phyloP scores from a whole-genome alignment of 75 land plant species.

The Larix kaempferi region DNA sequence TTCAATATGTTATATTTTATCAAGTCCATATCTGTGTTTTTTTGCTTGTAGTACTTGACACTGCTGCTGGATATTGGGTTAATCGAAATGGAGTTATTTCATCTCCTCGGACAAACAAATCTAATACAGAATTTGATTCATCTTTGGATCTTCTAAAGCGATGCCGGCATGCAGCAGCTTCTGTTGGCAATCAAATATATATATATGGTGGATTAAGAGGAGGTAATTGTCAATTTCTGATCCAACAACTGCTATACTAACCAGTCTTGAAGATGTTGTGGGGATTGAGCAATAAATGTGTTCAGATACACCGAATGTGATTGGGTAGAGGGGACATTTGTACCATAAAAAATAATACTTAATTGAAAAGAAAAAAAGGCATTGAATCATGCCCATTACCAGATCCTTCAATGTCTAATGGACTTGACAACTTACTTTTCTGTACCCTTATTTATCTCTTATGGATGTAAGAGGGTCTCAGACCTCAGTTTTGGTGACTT shows the following conservation, averaged over 20 bases:
- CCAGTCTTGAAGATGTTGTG: neutral
- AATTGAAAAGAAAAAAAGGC: too few relatives aligned
- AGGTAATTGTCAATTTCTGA: slow-evolving; percentile 38
- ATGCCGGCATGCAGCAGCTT: slow-evolving; percentile 90
- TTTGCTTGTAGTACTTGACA: slow-evolving; percentile 64
- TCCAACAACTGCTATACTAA: neutral
- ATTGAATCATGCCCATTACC: too few relatives aligned
- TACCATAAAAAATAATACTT: too few relatives aligned
- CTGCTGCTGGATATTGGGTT: slow-evolving; percentile 85
- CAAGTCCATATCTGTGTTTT: neutral
- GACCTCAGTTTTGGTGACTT: too few relatives aligned
- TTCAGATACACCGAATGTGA: too few relatives aligned
- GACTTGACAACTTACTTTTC: too few relatives aligned
- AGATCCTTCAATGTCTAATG: too few relatives aligned
- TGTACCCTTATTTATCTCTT: too few relatives aligned
- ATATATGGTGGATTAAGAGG: slow-evolving; percentile 88
- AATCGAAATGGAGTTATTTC: slow-evolving; percentile 83
- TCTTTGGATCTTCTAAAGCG: slow-evolving; percentile 74
- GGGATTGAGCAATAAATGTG: neutral
- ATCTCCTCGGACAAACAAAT: slow-evolving; percentile 48
- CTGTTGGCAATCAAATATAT: slow-evolving; percentile 68
- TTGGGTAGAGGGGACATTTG: too few relatives aligned
- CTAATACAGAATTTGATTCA: slow-evolving; percentile 41
- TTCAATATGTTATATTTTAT: neutral
- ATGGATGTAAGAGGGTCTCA: too few relatives aligned